phyloP scores from a whole-genome alignment of 495 filamentous ascomycete genomes.

The Penicillium coprophilum region DNA sequence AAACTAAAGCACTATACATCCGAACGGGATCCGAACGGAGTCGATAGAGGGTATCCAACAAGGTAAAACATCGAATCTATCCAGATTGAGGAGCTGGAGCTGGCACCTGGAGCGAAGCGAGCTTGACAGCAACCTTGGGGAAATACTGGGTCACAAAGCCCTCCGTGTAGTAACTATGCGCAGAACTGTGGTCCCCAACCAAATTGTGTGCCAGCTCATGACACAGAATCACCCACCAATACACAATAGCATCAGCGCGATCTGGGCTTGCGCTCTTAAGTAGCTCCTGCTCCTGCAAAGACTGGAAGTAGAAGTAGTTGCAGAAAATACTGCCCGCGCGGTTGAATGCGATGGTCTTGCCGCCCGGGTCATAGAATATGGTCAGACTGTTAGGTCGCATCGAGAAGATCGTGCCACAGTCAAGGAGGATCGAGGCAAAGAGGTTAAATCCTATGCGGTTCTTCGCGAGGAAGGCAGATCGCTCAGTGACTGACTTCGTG shows the following conservation, averaged over 20 bases:
- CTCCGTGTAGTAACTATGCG: slow-evolving; percentile 79
- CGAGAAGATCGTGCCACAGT: slow-evolving; percentile 68
- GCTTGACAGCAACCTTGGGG: slow-evolving; percentile 46
- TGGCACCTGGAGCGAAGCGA: slow-evolving; percentile 23
- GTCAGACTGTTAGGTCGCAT: slow-evolving; percentile 63
- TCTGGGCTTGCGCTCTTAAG: slow-evolving; percentile 41
- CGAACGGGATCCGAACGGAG: slow-evolving; percentile 9
- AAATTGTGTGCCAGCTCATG: slow-evolving; percentile 96
- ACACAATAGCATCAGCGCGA: slow-evolving; percentile 66
- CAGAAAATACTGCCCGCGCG: slow-evolving; percentile 82
- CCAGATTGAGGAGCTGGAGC: background rate
- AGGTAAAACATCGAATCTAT: slow-evolving; percentile 7
- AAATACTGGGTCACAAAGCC: slow-evolving; percentile 55
- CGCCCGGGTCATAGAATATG: slow-evolving; percentile 80
- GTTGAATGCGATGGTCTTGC: slow-evolving; percentile 92
- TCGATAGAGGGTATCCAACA: slow-evolving; percentile 15
- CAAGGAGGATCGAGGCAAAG: slow-evolving; percentile 70
- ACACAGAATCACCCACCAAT: slow-evolving; percentile 90
- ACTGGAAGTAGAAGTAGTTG: slow-evolving; percentile 83
- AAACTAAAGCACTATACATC: background rate
- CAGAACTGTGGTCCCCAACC: slow-evolving; percentile 71
- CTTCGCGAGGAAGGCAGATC: slow-evolving; percentile 57
- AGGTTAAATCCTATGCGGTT: slow-evolving; percentile 63
- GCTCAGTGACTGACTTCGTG: slow-evolving; percentile 50
- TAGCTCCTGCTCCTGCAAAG: slow-evolving; percentile 62